Conservation (phyloP, 2,329 filamentous ascomycete genomes). For the Rhinocladiella similis region DNA sequence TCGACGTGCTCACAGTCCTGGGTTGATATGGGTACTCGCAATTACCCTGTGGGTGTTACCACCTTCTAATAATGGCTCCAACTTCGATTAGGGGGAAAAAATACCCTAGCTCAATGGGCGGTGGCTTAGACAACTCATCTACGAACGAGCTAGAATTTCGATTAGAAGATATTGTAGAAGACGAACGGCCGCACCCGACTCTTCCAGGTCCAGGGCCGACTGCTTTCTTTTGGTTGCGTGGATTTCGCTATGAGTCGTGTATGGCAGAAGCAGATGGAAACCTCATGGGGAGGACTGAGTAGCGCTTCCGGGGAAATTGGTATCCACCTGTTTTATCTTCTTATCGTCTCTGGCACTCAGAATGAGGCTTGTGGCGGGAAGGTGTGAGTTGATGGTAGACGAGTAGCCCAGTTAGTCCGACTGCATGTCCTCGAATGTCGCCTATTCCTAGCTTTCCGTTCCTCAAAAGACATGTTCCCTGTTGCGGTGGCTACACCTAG, state of each 20-base stretch:
- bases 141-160: neutral
- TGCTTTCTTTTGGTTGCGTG: conserved; percentile 1
- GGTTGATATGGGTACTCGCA: no score
- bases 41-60: neutral
- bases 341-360: conserved; percentile 25
- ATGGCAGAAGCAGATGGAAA: conserved; percentile 6
- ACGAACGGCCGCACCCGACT: neutral
- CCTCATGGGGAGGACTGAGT: conserved; percentile 23
- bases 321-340: conserved; percentile 22
- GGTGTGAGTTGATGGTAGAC: neutral
- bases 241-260: neutral
- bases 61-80: conserved; percentile 7
- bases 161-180: neutral
- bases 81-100: conserved; percentile 6
- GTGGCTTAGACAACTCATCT: conserved; percentile 8
- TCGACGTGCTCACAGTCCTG: no score
- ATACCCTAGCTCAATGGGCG: conserved; percentile 4
- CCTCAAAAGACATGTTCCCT: neutral
- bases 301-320: conserved; percentile 31
- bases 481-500: neutral
- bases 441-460: neutral
- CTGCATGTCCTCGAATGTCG: neutral
- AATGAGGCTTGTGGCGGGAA: conserved; percentile 3
- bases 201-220: neutral
- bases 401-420: no score